phyloP scores from a whole-genome alignment of 2,329 filamentous ascomycete species.

The Fusarium sp. region DNA sequence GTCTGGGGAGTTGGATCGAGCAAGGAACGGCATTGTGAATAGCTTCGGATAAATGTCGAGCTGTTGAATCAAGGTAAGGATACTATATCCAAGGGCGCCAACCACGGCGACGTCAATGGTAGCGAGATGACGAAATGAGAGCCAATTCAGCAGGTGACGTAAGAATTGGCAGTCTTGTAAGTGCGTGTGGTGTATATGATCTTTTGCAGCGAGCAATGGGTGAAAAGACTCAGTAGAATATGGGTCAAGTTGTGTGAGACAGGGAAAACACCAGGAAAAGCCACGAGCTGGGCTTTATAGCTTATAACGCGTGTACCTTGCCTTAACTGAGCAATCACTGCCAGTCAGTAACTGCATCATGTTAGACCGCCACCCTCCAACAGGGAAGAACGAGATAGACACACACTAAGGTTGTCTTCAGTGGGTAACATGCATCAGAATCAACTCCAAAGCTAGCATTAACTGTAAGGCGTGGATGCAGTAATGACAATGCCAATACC shows the following conservation, averaged over 20 bases:
- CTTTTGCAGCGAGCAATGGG: background rate
- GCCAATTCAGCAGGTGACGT: constrained; percentile 6
- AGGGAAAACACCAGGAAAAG: constrained; percentile 20
- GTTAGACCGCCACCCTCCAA: constrained; percentile 36
- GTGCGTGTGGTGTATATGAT: background rate
- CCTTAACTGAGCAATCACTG: constrained; percentile 9
- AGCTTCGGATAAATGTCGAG: background rate
- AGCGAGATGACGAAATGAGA: constrained; percentile 25
- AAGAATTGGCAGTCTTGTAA: background rate
- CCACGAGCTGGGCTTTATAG: constrained; percentile 22
- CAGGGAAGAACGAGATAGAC: constrained; percentile 16
- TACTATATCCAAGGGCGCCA: background rate
- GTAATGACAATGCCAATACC: constrained; percentile 6
- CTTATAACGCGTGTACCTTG: background rate
- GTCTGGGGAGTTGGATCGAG: constrained; percentile 5
- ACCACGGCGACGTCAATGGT: constrained; percentile 19
- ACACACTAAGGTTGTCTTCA: constrained; percentile 10
- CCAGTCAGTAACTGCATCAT: constrained; percentile 13
- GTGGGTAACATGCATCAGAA: constrained; percentile 28
- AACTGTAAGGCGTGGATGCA: constrained; percentile 24
- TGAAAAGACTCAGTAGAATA: background rate
- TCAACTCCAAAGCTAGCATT: background rate
- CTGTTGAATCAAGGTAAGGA: background rate
- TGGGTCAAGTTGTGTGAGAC: constrained; percentile 3
- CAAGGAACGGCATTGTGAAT: constrained; percentile 26